A percentile compares a stretch with the other conserved stretches of the same genome.
phyloP scores from a whole-genome alignment of 495 filamentous ascomycete genomes.

The Thermothielavioides terrestris region DNA sequence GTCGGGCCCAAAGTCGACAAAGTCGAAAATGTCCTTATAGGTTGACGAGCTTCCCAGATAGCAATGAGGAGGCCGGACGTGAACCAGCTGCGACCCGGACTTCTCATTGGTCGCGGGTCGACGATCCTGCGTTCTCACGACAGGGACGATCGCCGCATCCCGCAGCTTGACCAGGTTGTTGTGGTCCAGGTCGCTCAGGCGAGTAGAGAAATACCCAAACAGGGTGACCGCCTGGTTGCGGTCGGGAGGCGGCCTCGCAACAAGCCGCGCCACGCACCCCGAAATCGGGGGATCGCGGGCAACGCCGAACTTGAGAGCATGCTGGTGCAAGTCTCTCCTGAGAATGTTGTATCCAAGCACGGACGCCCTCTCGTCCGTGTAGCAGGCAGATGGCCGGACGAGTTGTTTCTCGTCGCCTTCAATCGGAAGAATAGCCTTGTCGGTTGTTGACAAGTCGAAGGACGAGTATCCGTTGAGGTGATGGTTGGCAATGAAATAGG shows the following conservation, averaged over 20 bases:
- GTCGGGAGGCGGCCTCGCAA: slow-evolving; percentile 59
- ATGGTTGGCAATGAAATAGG: slow-evolving; percentile 76
- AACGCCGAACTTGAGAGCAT: slow-evolving; percentile 78
- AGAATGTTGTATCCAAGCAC: slow-evolving; percentile 76
- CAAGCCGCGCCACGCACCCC: slow-evolving; percentile 60
- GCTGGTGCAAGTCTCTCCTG: slow-evolving; percentile 57
- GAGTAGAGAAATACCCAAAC: slow-evolving; percentile 74
- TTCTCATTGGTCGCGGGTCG: slow-evolving; percentile 4
- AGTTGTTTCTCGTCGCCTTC: slow-evolving; percentile 53
- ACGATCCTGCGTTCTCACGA: slow-evolving; percentile 34
- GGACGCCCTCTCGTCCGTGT: slow-evolving; percentile 65
- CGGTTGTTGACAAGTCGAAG: slow-evolving; percentile 47
- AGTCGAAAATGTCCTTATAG: slow-evolving; percentile 89
- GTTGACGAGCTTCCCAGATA: slow-evolving; percentile 67
- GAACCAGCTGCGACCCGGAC: slow-evolving; percentile 21
- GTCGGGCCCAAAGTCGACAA: slow-evolving; percentile 82
- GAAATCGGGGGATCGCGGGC: slow-evolving; percentile 65
- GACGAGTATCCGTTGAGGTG: slow-evolving; percentile 63
- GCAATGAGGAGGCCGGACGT: slow-evolving; percentile 55
- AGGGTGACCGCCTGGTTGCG: slow-evolving; percentile 54
- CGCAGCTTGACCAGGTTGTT: slow-evolving; percentile 50
- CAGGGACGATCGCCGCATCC: slow-evolving; percentile 61
- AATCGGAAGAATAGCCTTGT: slow-evolving; percentile 63
- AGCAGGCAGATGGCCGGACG: slow-evolving; percentile 68
- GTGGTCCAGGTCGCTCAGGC: slow-evolving; percentile 61